phyloP scores from a whole-genome alignment of 331 rosid species.

The Quercus tomentella region DNA sequence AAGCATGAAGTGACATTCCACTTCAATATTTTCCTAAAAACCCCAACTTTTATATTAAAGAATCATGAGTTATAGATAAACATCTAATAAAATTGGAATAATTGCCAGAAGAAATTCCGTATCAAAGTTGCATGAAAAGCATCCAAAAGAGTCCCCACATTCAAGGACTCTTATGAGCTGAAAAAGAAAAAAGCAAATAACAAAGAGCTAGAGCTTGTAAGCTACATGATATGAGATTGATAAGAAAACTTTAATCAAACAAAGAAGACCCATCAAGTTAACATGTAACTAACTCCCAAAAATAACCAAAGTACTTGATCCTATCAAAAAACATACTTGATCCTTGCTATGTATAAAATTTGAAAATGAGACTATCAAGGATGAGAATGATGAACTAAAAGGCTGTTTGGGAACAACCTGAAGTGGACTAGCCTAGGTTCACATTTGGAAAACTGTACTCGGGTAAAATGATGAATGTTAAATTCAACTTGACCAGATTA shows the following conservation, averaged over 20 bases:
- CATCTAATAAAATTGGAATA: neutral
- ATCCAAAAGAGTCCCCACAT: neutral
- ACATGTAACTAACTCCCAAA: neutral
- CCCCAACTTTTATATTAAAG: neutral
- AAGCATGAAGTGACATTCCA: neutral
- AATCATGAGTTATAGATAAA: neutral
- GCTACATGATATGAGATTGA: neutral
- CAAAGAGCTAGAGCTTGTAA: neutral
- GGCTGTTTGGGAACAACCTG: too few species aligned
- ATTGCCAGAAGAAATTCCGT: neutral
- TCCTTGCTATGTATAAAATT: too few species aligned
- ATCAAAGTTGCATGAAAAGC: neutral
- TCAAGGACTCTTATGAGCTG: neutral
- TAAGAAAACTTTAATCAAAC: neutral
- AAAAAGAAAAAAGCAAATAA: neutral
- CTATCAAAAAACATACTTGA: too few species aligned
- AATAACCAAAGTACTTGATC: neutral
- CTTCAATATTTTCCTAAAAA: neutral
- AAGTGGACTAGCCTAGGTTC: too few species aligned
- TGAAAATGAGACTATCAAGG: neutral
- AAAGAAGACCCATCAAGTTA: neutral
- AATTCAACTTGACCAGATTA: neutral
- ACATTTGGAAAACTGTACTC: too few species aligned
- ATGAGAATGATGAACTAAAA: neutral
- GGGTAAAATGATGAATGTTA: neutral